Base-by-base conservation (phyloP, 1,284 basidiomycete genomes). In the Ceratobasidium sp. region DNA sequence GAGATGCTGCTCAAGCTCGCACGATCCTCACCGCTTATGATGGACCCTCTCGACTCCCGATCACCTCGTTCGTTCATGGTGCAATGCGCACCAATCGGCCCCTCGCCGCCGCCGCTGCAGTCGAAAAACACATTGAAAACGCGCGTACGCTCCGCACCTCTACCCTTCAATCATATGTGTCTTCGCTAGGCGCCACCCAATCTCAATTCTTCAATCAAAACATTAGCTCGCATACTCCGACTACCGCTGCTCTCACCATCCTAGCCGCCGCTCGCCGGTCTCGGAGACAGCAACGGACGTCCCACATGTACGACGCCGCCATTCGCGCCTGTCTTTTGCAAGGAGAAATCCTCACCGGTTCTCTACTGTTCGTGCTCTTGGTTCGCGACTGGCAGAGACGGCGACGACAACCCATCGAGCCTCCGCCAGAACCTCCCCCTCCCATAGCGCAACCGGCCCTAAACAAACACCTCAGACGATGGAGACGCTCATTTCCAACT, bases 311-410 rank as follows among this genome's bases (percentile, higher is more conserved):
- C 82, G 87, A 88, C 56, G 86, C 87, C 2, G 83, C 93, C 58
- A 87, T 95, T 80, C 86, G 88, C 2, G 87, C 91, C 7, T 92
- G 91, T 80, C 84, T 95, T 13, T 84, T 94, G 61, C 93, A 95
- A 69, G 92, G 93, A 40, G 93, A 95, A 82, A 90, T 95, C 64
- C 87, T 95, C 56, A 87, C 92, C 39, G 93, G 90, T 0, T 90
- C 91, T 0, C 85, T 95, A 33, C 85, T 94, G 7, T 93, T 94
- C 78, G 91, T 89, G 0, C 84, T 91, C 51, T 83, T 94, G 23
- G 85, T 93, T 55, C 90, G 91, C 80, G 92, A 93, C 58, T 92
- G 88, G 87, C 88, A 93, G 79, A 53, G 86, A 4, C 85, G 84
- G 28, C 72, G 79, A n/a, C 63, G 77, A 56, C 51, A 7, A 15